Conservation (phyloP, 805 yeast species). For the Starmerella stellata region DNA sequence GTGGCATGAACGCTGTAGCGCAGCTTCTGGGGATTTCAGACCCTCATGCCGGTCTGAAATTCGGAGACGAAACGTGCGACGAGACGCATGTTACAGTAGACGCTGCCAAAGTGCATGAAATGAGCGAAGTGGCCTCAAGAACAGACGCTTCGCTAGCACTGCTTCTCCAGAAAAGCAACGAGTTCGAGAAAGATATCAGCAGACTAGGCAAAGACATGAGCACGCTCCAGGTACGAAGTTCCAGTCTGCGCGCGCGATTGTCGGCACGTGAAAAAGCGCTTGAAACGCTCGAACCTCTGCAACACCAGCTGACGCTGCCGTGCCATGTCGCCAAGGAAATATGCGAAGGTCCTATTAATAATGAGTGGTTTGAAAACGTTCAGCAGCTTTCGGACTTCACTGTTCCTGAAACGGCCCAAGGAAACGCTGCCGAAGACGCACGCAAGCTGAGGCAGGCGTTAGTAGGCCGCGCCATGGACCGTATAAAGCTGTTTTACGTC, state of each 20-base stretch:
- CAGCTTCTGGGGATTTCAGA: conserved; percentile 1
- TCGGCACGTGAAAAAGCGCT: conserved; percentile 33
- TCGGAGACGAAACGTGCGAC: too few relatives aligned
- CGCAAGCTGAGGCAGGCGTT: conserved; percentile 26
- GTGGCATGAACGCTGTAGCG: conserved; percentile 6
- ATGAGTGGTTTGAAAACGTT: conserved; percentile 34
- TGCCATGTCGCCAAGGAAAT: conserved; percentile 49
- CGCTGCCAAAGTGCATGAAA: neutral
- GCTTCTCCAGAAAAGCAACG: conserved; percentile 5
- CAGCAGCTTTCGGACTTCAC: neutral
- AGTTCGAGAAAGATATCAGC: conserved; percentile 41
- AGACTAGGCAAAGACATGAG: conserved; percentile 44
- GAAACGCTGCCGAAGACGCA: conserved; percentile 4
- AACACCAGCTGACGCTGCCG: conserved; percentile 57
- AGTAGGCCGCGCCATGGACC: conserved; percentile 47
- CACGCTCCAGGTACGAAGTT: conserved; percentile 37
- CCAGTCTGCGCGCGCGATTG: conserved; percentile 31
- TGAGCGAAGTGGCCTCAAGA: neutral
- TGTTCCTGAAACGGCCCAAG: neutral
- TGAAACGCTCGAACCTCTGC: conserved; percentile 47
- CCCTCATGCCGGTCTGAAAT: too few relatives aligned
- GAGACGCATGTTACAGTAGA: neutral
- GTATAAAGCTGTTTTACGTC: conserved; percentile 54
- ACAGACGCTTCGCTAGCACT: neutral
- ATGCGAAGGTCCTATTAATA: conserved; percentile 34